Evolutionary conservation across 1,284 basidiomycete species (phyloP), one percentile per base, ranked within the genome.

Genomic region (Sanguinoderma infundibulare): DNA sequence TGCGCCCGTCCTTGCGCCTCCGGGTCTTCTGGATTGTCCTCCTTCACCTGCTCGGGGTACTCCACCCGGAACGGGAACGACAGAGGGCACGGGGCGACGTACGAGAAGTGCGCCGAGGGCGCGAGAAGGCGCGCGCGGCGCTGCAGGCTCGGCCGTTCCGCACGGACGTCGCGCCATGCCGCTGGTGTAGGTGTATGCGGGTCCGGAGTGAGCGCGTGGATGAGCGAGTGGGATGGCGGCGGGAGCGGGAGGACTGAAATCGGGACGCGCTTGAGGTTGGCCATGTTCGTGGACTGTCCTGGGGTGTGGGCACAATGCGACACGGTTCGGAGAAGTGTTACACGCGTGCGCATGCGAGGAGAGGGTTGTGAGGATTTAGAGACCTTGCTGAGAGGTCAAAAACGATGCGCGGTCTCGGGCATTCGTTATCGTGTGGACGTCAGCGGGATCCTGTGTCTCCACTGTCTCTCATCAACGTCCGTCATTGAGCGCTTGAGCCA

Each of bases 11-110:
- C 65, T 73, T 91, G 86, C 24, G 84, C 79, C 30, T 82, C 70
- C n/a, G n/a, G 28, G 22, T 81, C 74, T 49, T 79, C 80, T 32
- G 81, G 74, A 50, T 79, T 80, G 2, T 85, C 84, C 17, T 72
- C 74, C 12, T 78, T 78, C 5, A 77, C 67, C 26, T 81, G 74
- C 53, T 79, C 80, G 2, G 85, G 84, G 0, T 83, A 80, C 57
- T 81, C 75, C 51, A 98, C 87, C 32, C 88, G 82, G 75, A 94
- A 95, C 0, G 97, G 97, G 76, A 98, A 98, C 5, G 88, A 80
- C 0, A 92, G 69, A 6, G 95, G 94, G 59, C 95, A 85, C 0
- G 97, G 96, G 1, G 90, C 83, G 50, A 94, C 89, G 71, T 90
- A 89, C 12, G 93, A 88, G 80, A 93, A 98, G 72, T 95, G 92